These are phyloP conservation scores for Coemansia sp. DNA, from an alignment of 192 early-diverging fungal genomes.

Conservation along the genomic window DNA sequence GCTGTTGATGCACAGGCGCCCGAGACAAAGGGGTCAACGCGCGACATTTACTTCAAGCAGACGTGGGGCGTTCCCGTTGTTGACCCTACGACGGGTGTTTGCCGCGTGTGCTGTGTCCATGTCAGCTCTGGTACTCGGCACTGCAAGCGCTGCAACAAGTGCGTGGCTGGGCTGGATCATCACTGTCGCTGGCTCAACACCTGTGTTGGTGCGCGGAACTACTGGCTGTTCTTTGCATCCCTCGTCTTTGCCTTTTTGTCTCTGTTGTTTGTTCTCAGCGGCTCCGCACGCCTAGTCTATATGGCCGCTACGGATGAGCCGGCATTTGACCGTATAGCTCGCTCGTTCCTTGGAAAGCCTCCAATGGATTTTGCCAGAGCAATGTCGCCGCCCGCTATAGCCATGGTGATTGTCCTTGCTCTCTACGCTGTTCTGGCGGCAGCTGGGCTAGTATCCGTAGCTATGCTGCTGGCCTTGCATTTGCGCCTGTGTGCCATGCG, in stretches of 20 bases:
- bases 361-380: not conserved
- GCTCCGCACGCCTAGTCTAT: conserved; percentile 16
- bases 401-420: conserved; percentile 13
- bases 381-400: not conserved
- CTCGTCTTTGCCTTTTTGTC: conserved; percentile 15
- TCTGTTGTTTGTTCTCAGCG: conserved; percentile 6
- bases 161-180: conserved; percentile 32
- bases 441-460: conserved; percentile 7
- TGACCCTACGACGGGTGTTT: conserved; percentile 24
- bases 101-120: conserved; percentile 37
- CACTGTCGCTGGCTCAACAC: conserved; percentile 44
- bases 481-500: conserved; percentile 25
- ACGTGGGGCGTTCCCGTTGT: conserved; percentile 32
- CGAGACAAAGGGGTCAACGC: not conserved
- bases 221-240: conserved; percentile 30
- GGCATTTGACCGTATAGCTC: not conserved
- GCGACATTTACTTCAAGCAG: conserved; percentile 32
- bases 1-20: conserved; percentile 22
- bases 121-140: conserved; percentile 29
- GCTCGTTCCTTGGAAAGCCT: not conserved
- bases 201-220: conserved; percentile 29
- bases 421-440: conserved; percentile 14
- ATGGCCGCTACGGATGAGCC: conserved; percentile 14
- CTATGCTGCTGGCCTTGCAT: conserved; percentile 35
- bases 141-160: conserved; percentile 56